Base-by-base conservation (phyloP, 2,329 filamentous ascomycete genomes). In the Knoxdaviesia capensis region DNA sequence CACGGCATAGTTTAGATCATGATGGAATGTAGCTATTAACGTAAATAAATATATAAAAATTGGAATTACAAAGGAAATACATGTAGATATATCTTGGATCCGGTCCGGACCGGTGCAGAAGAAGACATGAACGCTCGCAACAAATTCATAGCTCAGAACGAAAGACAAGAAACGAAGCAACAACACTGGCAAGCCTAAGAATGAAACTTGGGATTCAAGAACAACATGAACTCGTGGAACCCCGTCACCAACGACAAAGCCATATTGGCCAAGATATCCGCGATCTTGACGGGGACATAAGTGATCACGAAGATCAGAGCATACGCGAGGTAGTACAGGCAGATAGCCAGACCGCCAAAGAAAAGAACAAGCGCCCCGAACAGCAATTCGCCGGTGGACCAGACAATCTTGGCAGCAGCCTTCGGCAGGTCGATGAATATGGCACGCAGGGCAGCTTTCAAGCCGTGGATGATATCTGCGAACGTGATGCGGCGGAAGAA, bases 391-490 rank as follows among this genome's bases (percentile, higher is more conserved):
- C 51, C 53, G 7, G 56, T 47, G 0, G 43, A 46, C 10, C 33
- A 6, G 10, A 57, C 34, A 7, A 51, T 55, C 4, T 34, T 45
- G 41, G 47, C 53, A 1, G 59, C n/a, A 2, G 50, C 48, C 31
- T 49, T 48, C 0, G 58, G 55, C 6, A 53, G 45, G 1, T 49
- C 50, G 4, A 59, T 43, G n/a, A 61, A 59, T 7, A 60, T 39
- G n/a, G 55, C 51, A 4, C 46, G 40, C 4, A 50, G n/a, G 0
- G 59, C 50, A 7, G 50, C 46, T 35, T 48, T 46, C 31, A 63
- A 46, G 20, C 59, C 60, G 41, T 59, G 49, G 51, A 53, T 54
- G 3, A 66, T 50, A 42, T 66, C 61, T n/a, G 46, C 47, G n/a
- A 60, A 45, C 5, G 59, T 64, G 43, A 63, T 54, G 1, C 38